Evolutionary conservation across 192 early-diverging fungal species (phyloP), one percentile per base, ranked within the genome.

Genomic region (Coemansia sp.): DNA sequence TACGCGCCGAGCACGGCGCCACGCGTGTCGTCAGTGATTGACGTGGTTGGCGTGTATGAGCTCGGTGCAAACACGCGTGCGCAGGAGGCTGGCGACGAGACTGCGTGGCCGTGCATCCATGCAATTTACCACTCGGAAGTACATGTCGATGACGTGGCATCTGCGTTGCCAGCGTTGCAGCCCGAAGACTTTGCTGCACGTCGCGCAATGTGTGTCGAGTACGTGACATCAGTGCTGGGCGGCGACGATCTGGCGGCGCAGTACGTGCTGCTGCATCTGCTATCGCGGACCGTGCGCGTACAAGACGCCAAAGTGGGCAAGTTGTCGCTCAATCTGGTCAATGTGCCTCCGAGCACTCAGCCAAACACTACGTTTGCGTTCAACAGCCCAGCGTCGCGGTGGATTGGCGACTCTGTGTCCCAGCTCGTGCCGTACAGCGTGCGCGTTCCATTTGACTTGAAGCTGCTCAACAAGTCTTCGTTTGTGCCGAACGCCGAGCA

Each of bases 231-330:
- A 2, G 81, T 81, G 12, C 77, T 92, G 35, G 75, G 78, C 21
- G 87, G 84, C 15, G 91, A 91, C 75, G 56, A 67, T 9, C 62
- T 91, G 65, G 88, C 84, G 23, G 88, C 89, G 3, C 88, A 89
- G 61, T 87, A 85, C 38, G 81, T 91, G 17, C 68, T 91, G 27
- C 77, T 92, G 7, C 87, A 91, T 56, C 67, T 89, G 29, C 70
- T 91, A 47, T 88, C 89, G 5, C 79, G 79, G 38, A 74, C 73
- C 1, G 71, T 73, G 14, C 43, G 49, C 5, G 73, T 80, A 2
- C 73, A 83, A 58, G 74, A 64, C 39, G 60, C 86, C 5, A 85
- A 86, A 25, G 81, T 92, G 43, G 91, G 91, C 25, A 86, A 89
- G 65, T 82, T 91, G 27, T 79, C 75, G 58, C 81, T 92, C 43